A percentile compares a stretch with the other conserved stretches of the same genome.
Conservation (phyloP, 306 rosid species). For the Prinsepia uniflora region DNA sequence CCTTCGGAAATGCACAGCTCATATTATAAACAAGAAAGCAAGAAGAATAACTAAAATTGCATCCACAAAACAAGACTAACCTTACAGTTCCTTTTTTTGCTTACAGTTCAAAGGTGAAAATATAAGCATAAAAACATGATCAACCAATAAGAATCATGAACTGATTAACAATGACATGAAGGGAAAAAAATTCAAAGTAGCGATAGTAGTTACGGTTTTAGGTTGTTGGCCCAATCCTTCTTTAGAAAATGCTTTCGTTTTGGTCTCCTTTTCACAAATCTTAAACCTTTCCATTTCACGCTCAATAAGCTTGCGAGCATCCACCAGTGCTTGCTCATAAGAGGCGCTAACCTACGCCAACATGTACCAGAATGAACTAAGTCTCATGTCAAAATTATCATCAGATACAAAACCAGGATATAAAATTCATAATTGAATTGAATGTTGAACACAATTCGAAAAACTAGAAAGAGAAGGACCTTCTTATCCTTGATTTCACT, state of each 20-base stretch:
- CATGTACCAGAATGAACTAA: conserved; percentile 32
- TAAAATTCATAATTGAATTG: background rate
- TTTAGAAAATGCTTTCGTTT: conserved; percentile 95
- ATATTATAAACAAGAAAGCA: background rate
- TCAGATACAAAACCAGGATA: conserved; percentile 6
- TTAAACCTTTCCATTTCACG: conserved; percentile 99
- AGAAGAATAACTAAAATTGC: background rate
- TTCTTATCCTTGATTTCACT: conserved; percentile 97
- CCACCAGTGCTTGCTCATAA: conserved; percentile 94
- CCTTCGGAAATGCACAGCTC: background rate
- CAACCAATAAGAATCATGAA: background rate
- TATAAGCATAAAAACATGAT: background rate
- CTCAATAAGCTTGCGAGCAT: conserved; percentile 90
- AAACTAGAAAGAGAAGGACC: conserved; percentile 35
- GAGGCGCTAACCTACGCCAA: conserved; percentile 91
- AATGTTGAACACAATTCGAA: background rate
- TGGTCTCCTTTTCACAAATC: conserved; percentile 95
- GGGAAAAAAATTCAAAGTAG: background rate
- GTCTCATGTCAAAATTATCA: conserved; percentile 20
- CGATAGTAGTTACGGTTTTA: conserved; percentile 66
- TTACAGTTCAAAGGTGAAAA: background rate
- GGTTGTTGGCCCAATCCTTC: conserved; percentile 98
- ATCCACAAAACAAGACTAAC: background rate
- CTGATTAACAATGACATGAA: conserved; percentile 6
- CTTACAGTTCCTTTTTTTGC: too few species aligned